Evolutionary conservation across 345 rosid species (phyloP), one percentile per base, ranked within the genome.

Genomic region (Trapa incisa): DNA sequence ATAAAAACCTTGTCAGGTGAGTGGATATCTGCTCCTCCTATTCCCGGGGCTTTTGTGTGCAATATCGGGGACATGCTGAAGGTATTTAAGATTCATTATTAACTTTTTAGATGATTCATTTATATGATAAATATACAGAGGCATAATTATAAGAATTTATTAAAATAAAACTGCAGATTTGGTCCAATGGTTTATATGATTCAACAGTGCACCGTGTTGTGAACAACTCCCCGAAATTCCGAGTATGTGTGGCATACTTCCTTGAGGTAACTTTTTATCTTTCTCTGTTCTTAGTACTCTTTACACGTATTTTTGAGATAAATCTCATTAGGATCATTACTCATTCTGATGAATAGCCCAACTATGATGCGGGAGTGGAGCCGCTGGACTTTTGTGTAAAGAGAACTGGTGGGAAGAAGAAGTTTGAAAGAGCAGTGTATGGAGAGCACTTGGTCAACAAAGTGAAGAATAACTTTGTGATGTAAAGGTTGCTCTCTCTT

Each of bases 41-140:
- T 89, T 35, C 89, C 92, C 0, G 96, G 94, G 70, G 74, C 96
- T 22, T 88, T 90, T 74, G 88, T 90, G 14, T 93, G 97, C 82
- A 90, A 87, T 88, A 90, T 93, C 2, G 92, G 98, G 1, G 94
- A 93, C 81, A 93, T 93, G 97, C 75, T 90, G 66, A 90, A 90
- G 98, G 94, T 90, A 75, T 37, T 37, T 9, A 8, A 58, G 5
- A 5, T 52, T 6, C 39, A 12, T 22, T 35, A 8, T 47, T 3
- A 39, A 37, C 4, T 22, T 38, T 69, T 6, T 16, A 13, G 61
- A 3, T 37, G 47, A 61, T 47, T 14, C 22, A 61, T 47, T 61
- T 7, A 10, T 62, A 13, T 61, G 29, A 22, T 38, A 52, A 45
- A 5, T 0, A 36, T 29, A 3, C 14, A 61, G 7, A 41, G 29